These are phyloP conservation scores for Didymella pinodella DNA, from an alignment of 2,329 filamentous ascomycete genomes.

Conservation along the genomic window DNA sequence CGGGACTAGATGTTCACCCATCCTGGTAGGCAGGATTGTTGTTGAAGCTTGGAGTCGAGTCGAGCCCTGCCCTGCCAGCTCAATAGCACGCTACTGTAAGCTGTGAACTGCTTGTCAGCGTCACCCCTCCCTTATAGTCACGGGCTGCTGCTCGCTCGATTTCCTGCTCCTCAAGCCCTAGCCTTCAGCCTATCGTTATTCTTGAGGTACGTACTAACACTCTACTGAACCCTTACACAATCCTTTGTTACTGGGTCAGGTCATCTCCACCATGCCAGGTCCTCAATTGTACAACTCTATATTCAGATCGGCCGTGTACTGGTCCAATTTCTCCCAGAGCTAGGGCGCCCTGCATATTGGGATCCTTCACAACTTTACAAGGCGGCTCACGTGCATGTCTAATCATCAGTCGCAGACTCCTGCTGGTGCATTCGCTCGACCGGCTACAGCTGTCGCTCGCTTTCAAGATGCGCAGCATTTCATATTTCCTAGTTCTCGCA, in stretches of 20 bases:
- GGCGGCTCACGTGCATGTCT: constrained; percentile 31
- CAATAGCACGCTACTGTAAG: constrained; percentile 32
- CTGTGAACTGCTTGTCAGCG: constrained; percentile 32
- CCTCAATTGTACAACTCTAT: constrained; percentile 2
- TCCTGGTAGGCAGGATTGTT: constrained; percentile 38
- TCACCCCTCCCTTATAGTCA: constrained; percentile 40
- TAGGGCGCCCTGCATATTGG: constrained; percentile 20
- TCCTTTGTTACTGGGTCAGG: constrained; percentile 1
- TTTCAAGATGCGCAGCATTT: constrained; percentile 42
- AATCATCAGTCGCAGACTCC: constrained; percentile 7
- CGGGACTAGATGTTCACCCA: constrained; percentile 33
- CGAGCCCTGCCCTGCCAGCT: constrained; percentile 38
- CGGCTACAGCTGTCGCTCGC: constrained; percentile 38
- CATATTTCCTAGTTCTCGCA: constrained; percentile 35
- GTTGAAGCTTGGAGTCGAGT: constrained; percentile 37
- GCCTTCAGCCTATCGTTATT: constrained; percentile 37
- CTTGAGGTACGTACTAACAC: constrained; percentile 39
- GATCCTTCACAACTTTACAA: constrained; percentile 9
- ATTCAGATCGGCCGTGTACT: constrained; percentile 3
- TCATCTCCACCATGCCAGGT: constrained; percentile 7
- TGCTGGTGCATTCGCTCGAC: constrained; percentile 33
- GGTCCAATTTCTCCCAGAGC: constrained; percentile 6
- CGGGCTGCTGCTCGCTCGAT: constrained; percentile 28
- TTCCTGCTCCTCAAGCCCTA: constrained; percentile 30
- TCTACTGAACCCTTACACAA: constrained; percentile 16